These are phyloP conservation scores for Eucalyptus regnans DNA, from an alignment of 345 rosid species.

Conservation along the genomic window DNA sequence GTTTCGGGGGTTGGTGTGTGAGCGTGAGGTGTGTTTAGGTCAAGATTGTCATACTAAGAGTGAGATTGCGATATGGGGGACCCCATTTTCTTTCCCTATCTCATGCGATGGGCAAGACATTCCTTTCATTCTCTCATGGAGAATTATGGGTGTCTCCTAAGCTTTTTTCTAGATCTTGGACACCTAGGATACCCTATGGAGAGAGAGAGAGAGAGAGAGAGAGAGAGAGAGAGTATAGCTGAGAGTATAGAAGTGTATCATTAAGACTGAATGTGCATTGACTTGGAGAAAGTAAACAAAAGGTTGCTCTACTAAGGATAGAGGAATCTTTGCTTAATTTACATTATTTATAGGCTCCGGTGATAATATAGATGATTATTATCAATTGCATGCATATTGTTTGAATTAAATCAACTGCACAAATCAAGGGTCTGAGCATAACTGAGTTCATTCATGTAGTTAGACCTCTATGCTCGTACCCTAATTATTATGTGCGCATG, in stretches of 20 bases:
- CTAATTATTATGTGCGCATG: not conserved
- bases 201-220: not conserved
- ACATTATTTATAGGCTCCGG: not conserved
- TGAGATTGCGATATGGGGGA: constrained; percentile 2
- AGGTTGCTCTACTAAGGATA: not conserved
- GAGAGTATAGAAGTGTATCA: not conserved
- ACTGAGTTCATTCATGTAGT: not conserved
- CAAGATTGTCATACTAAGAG: constrained; percentile 43
- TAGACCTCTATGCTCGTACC: not conserved
- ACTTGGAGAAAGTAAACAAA: not conserved
- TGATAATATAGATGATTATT: not conserved
- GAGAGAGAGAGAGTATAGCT: not conserved
- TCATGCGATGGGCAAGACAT: constrained; percentile 1
- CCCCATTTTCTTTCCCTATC: constrained; percentile 1
- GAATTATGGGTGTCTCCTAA: not conserved
- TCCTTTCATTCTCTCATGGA: constrained; percentile 12
- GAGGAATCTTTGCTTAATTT: not conserved
- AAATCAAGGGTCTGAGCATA: not conserved
- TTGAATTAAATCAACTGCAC: not conserved
- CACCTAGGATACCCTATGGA: constrained; percentile 23
- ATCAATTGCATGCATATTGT: not conserved
- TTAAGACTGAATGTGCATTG: not conserved
- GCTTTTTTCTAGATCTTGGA: not conserved
- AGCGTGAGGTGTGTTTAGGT: constrained; percentile 4
- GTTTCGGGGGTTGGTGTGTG: not conserved